Conservation (phyloP, 2,329 filamentous ascomycete species). For the Nigrospora sphaerica region DNA sequence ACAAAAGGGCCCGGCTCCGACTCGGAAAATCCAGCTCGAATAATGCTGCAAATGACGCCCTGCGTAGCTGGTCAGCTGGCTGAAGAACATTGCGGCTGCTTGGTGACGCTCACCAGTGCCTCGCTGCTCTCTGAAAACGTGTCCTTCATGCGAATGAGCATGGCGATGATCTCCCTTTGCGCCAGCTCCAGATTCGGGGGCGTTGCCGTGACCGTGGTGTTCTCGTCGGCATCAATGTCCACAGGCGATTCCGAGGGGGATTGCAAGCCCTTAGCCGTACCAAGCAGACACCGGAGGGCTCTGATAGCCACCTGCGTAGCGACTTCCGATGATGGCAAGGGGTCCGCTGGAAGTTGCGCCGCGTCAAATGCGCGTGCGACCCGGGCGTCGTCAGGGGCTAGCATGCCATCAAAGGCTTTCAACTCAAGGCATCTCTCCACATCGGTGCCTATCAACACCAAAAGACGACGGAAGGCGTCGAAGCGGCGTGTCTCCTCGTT, state of each 20-base stretch:
- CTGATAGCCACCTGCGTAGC: slow-evolving; percentile 42
- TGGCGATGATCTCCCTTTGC: slow-evolving; percentile 38
- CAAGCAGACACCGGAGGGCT: slow-evolving; percentile 60
- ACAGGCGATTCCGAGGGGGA: slow-evolving; percentile 59
- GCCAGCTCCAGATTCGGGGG: slow-evolving; percentile 19
- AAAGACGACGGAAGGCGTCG: slow-evolving; percentile 47
- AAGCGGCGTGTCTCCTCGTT: slow-evolving; percentile 48
- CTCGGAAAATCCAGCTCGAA: slow-evolving; percentile 71
- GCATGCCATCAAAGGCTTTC: slow-evolving; percentile 17
- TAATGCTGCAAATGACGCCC: slow-evolving; percentile 63
- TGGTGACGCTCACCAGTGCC: slow-evolving; percentile 13
- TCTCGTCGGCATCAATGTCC: slow-evolving; percentile 52
- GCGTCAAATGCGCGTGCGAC: slow-evolving; percentile 20
- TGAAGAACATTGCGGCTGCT: background rate
- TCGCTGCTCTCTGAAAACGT: slow-evolving; percentile 54
- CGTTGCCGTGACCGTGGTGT: slow-evolving; percentile 1
- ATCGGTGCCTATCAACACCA: slow-evolving; percentile 57
- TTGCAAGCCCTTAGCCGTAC: slow-evolving; percentile 67
- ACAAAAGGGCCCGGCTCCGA: slow-evolving; percentile 70
- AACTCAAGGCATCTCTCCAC: slow-evolving; percentile 37
- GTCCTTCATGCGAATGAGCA: slow-evolving; percentile 35
- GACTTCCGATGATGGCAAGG: slow-evolving; percentile 28
- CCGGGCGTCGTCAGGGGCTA: slow-evolving; percentile 17
- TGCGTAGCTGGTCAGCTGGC: background rate
- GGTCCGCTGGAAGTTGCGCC: slow-evolving; percentile 13